phyloP scores from a whole-genome alignment of 768 basidiomycete species.

The Trametes cinnabarina region DNA sequence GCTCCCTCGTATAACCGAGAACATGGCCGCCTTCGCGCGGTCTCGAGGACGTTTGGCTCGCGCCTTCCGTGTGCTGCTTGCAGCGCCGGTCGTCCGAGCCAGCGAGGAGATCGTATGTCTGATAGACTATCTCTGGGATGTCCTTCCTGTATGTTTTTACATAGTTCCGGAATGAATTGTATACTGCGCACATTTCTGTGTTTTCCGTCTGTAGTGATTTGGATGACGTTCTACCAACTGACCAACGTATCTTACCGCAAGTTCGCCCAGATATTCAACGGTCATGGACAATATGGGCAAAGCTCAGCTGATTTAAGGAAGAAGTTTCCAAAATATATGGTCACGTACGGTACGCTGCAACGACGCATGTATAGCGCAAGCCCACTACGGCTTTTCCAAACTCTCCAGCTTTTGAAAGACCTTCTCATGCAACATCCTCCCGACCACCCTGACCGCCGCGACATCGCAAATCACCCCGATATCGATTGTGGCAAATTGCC shows the following conservation, averaged over 20 bases:
- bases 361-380: not conserved
- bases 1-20: constrained; percentile 40
- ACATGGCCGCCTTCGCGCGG: constrained; percentile 30
- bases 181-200: not conserved
- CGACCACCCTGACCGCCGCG: constrained; percentile 43
- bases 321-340: not conserved
- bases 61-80: constrained; percentile 22
- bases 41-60: constrained; percentile 41
- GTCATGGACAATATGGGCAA: no score
- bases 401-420: constrained; percentile 29
- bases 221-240: no score
- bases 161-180: not conserved
- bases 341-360: not conserved
- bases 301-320: no score
- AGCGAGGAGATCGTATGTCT: constrained; percentile 42
- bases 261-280: no score
- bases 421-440: constrained; percentile 49
- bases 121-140: constrained; percentile 33
- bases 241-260: no score
- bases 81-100: constrained; percentile 27
- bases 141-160: not conserved
- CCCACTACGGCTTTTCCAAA: not conserved
- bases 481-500: constrained; percentile 54
- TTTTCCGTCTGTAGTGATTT: no score
- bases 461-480: constrained; percentile 64